Base-by-base conservation (phyloP, 2,329 filamentous ascomycete genomes). In the Byssothecium circinans region DNA sequence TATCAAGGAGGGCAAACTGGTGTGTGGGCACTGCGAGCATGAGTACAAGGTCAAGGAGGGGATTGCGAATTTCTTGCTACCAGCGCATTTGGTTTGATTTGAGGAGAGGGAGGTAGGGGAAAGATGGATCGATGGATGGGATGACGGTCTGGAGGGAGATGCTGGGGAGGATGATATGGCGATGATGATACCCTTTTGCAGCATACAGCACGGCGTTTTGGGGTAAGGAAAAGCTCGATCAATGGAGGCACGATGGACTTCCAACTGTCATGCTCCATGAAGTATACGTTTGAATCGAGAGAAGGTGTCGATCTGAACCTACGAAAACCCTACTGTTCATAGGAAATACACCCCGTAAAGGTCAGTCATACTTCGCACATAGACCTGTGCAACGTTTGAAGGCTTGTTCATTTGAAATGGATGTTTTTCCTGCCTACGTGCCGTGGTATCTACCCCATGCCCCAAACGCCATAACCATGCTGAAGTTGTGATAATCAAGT, bases 11-110 rank as follows among this genome's bases (percentile, higher is more conserved):
- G 94, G 94, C 2, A 92, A 89, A 73, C 79, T 99, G 56, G 88
- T 91, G 4, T 99, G 94, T 70, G 91, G 83, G 39, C 88, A 88
- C 72, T 99, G 94, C 68, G 89, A 88, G 39, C 92, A 97, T 69
- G 89, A 95, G 76, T 99, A 97, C 73, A 85, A 85, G 49, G 86
- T 99, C 54, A 91, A 94, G 69, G 92, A 99, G 74, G 94, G 94
- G 4, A 96, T 97, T 70, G 90, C 91, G 50, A 97, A 97, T 73
- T 99, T 99, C 65, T 75, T 99, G 67, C 75, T 99, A 59, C 94
- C 94, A 11, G 94, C 88, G 63, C 94, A 99, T 76, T 75, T 99
- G 72, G 94, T 91, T 27, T 82, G 68, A 76, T 49, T 25, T 10
- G n/a, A 38, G n/a, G 5, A 30, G 4, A 8, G 14, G 39, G 40